Base-by-base conservation (phyloP, 208 protist genomes). In the Strigomonas galati region DNA sequence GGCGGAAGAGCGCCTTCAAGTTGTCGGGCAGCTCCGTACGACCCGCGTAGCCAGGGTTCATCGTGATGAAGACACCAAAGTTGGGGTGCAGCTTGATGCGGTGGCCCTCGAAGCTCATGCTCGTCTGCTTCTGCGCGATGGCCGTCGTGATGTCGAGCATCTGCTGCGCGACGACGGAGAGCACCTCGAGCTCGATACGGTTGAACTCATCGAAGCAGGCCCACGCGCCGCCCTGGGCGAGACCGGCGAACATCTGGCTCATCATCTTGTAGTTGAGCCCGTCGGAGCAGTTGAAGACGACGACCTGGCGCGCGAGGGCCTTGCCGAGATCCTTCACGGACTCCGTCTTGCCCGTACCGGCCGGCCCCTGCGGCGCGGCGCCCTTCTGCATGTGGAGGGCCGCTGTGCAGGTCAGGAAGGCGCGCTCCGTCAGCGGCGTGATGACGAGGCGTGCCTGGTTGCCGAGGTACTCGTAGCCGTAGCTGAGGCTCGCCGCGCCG, bases 31-130 rank as follows among this genome's bases (percentile, higher is more conserved):
- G 84, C 73, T 98, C 96, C 10, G 93, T 97, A 62, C 98, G 88
- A 0, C 98, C 98, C 46, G 97, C 94, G 80, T 99, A 99, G 53
- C 97, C 97, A 26, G 97, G 97, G 71, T 99, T 99, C 97, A 99
- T 99, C 32, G 97, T 99, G 76, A 99, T 97, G 78, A 97, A 98
- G 21, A 98, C 93, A 69, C 95, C 93, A 72, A 97, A 97, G 71
- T 97, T 94, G 31, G 69, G 77, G 76, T 94, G 87, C 54, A 97
- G 76, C 65, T 88, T 89, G 69, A 98, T 97, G 30, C 74, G 75
- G 66, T 95, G 85, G 19, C 96, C 97, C 72, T 97, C 90, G 61
- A 99, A 97, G 26, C 78, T 49, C 78, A 97, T 97, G 12, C 67
- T 76, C 6, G 74, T 67, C 62, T 89, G 74, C 52, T 82, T 78